Percentiles rank a stretch among this genome's conserved stretches.
Conservation (phyloP, 495 filamentous ascomycete genomes). For the Ramalina peruviana region DNA sequence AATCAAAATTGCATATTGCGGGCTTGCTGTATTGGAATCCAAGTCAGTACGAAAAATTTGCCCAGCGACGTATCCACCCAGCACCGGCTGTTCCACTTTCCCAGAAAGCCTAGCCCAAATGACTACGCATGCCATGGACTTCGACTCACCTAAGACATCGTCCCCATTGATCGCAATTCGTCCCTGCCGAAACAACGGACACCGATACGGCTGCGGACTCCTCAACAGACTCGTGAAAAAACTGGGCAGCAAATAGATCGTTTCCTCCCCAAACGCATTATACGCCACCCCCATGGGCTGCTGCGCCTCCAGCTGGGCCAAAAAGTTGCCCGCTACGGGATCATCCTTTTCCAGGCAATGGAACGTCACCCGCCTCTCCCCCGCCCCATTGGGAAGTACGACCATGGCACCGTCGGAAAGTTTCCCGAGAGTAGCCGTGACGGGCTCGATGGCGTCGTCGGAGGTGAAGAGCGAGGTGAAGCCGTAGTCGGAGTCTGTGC, state of each 20-base stretch:
- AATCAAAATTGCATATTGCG: conserved; percentile 1
- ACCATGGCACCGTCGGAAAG: not conserved
- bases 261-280: conserved; percentile 1
- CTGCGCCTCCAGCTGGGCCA: not conserved
- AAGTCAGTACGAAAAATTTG: too few relatives aligned
- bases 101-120: too few relatives aligned
- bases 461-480: conserved; percentile 1
- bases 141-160: not conserved
- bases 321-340: not conserved
- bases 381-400: not conserved
- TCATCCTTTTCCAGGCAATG: not conserved
- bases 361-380: not conserved
- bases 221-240: not conserved
- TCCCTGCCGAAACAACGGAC: conserved; percentile 1
- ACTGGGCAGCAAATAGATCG: not conserved
- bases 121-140: too few relatives aligned
- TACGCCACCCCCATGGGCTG: not conserved
- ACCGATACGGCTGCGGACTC: conserved; percentile 1
- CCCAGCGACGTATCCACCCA: too few relatives aligned
- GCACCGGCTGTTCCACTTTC: too few relatives aligned
- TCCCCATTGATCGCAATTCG: not conserved
- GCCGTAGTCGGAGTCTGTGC: not conserved
- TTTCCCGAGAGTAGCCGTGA: not conserved
- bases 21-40: not conserved
- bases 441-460: not conserved